Evolutionary conservation across 345 rosid species (phyloP).

Genomic region (Bretschneidera sinensis): DNA sequence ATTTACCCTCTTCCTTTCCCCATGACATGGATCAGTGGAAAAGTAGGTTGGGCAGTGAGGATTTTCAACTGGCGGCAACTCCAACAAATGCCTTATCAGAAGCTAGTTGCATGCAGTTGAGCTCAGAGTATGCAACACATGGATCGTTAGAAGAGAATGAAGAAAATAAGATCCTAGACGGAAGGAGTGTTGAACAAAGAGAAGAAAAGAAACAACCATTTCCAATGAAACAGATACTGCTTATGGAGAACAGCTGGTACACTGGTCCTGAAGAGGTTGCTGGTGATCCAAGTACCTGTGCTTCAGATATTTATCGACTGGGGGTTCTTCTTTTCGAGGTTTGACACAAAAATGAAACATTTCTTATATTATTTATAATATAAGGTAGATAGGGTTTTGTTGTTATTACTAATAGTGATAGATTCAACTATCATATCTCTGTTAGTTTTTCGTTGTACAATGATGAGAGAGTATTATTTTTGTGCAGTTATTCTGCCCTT

Average conservation of each 20-base stretch:
- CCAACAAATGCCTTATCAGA: constrained; percentile 46
- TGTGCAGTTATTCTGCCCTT: constrained; percentile 64
- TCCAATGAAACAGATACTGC: constrained; percentile 84
- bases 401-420: background rate
- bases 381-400: background rate
- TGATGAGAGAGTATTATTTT: constrained; percentile 27
- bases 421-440: background rate
- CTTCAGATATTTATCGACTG: constrained; percentile 82
- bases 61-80: constrained; percentile 24
- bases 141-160: constrained; percentile 32
- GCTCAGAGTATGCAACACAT: constrained; percentile 32
- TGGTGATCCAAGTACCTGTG: constrained; percentile 56
- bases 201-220: constrained; percentile 65
- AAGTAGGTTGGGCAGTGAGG: constrained; percentile 37
- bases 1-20: constrained; percentile 36
- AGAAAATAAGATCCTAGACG: constrained; percentile 35
- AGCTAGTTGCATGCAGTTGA: constrained; percentile 55
- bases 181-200: constrained; percentile 31
- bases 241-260: constrained; percentile 85
- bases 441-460: constrained; percentile 16
- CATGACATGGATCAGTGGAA: constrained; percentile 32
- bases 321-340: constrained; percentile 97
- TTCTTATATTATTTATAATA: constrained; percentile 1
- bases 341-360: constrained; percentile 11
- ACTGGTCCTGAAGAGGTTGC: constrained; percentile 81